These are phyloP conservation scores for Lyophyllum decastes DNA, from an alignment of 768 basidiomycete genomes.

Conservation along the genomic window DNA sequence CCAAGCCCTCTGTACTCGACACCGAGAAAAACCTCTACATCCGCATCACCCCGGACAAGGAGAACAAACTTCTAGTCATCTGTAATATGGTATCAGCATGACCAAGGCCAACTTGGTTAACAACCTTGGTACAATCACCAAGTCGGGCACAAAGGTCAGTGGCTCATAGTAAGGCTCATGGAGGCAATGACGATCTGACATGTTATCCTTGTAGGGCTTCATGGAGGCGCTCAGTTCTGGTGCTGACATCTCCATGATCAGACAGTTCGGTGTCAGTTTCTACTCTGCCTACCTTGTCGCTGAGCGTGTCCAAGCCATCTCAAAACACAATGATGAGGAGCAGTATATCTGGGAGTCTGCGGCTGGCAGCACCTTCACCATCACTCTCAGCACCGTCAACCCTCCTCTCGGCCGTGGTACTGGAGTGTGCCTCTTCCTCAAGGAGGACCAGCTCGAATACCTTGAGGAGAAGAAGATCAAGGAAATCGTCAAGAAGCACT, in stretches of 20 bases:
- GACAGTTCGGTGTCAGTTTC: slow-evolving; percentile 99
- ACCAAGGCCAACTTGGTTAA: slow-evolving; percentile 99
- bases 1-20: slow-evolving; percentile 89
- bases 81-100: slow-evolving; percentile 98
- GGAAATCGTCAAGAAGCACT: slow-evolving; percentile 99
- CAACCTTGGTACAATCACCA: slow-evolving; percentile 96
- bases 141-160: slow-evolving; percentile 87
- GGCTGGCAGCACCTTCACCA: slow-evolving; percentile 98
- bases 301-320: slow-evolving; percentile 96
- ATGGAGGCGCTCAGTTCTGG: slow-evolving; percentile 97
- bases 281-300: slow-evolving; percentile 99
- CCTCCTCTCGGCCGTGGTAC: slow-evolving; percentile 91
- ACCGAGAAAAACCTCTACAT: slow-evolving; percentile 91
- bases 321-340: slow-evolving; percentile 99
- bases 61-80: slow-evolving; percentile 87
- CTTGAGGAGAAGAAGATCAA: slow-evolving; percentile 99
- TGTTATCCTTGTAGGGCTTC: slow-evolving; percentile 67
- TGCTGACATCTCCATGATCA: slow-evolving; percentile 94
- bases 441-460: slow-evolving; percentile 99
- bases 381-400: slow-evolving; percentile 91
- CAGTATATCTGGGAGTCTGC: slow-evolving; percentile 99
- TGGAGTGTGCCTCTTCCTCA: slow-evolving; percentile 88
- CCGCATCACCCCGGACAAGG: slow-evolving; percentile 94
- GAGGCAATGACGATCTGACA: slow-evolving; percentile 5
- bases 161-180: too few species aligned